A percentile compares a stretch with the other conserved stretches of the same genome.
Evolutionary conservation across 371 early-diverging fungal species (phyloP).

Genomic region (Mortierella sp.): DNA sequence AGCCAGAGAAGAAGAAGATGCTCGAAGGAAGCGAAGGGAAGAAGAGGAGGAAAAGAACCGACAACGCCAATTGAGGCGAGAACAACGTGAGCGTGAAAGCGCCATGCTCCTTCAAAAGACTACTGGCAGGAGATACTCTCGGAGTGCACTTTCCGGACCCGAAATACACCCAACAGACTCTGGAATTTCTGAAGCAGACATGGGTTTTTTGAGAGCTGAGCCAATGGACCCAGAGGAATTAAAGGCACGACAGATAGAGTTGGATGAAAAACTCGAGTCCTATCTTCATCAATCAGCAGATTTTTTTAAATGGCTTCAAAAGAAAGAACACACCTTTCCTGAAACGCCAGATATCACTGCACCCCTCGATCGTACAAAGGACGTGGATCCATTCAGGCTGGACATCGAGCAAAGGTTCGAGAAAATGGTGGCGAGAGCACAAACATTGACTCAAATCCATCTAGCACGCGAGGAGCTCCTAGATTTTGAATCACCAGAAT

Average conservation of each 20-base stretch:
- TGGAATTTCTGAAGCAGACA: slow-evolving; percentile 10
- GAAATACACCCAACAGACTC: background rate
- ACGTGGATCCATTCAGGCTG: slow-evolving; percentile 38
- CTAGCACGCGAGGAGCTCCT: slow-evolving; percentile 40
- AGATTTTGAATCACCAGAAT: slow-evolving; percentile 46
- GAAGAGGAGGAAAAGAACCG: slow-evolving; percentile 51
- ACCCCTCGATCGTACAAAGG: slow-evolving; percentile 40
- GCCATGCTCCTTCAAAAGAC: slow-evolving; percentile 25
- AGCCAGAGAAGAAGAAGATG: slow-evolving; percentile 55
- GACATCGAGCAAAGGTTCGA: slow-evolving; percentile 25
- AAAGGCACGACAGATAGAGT: slow-evolving; percentile 26
- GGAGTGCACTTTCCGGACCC: background rate
- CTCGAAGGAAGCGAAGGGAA: slow-evolving; percentile 48
- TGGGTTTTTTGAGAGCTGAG: background rate
- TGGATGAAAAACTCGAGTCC: slow-evolving; percentile 33
- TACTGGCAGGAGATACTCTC: background rate
- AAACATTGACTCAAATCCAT: slow-evolving; percentile 27
- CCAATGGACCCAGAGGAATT: slow-evolving; percentile 52
- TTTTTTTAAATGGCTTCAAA: slow-evolving; percentile 29
- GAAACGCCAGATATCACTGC: slow-evolving; percentile 31
- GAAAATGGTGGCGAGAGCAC: slow-evolving; percentile 14
- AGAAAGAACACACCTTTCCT: slow-evolving; percentile 34
- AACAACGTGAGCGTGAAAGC: slow-evolving; percentile 51
- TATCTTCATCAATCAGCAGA: slow-evolving; percentile 11
- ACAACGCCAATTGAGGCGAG: slow-evolving; percentile 37